A percentile compares a stretch with the other conserved stretches of the same genome.
These are phyloP conservation scores for Chaetomidium leptoderma DNA, from an alignment of 495 filamentous ascomycete genomes.

Conservation along the genomic window DNA sequence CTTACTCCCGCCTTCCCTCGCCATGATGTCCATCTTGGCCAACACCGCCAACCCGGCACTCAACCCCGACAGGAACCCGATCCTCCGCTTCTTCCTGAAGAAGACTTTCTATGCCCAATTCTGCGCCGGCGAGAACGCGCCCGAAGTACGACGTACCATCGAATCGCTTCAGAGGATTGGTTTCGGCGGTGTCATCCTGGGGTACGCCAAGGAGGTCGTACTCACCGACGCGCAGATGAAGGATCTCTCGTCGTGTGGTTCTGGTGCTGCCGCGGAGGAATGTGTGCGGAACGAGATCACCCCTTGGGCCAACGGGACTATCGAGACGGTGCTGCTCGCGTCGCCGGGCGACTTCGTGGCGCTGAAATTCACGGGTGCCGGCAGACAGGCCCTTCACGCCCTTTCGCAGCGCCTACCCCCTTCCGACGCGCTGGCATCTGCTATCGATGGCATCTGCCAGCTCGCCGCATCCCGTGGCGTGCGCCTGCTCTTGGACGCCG, in stretches of 20 bases:
- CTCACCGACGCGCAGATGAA: slow-evolving; percentile 49
- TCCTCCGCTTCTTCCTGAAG: slow-evolving; percentile 58
- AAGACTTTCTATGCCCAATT: slow-evolving; percentile 82
- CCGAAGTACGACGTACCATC: slow-evolving; percentile 58
- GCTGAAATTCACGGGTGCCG: slow-evolving; percentile 91
- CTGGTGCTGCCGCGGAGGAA: slow-evolving; percentile 36
- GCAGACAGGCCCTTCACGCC: slow-evolving; percentile 63
- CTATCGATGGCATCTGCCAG: slow-evolving; percentile 73
- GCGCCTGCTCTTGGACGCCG: slow-evolving; percentile 81
- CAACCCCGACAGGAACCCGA: slow-evolving; percentile 54
- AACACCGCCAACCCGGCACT: slow-evolving; percentile 58
- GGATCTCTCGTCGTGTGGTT: slow-evolving; percentile 32
- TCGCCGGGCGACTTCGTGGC: slow-evolving; percentile 78
- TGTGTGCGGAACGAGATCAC: slow-evolving; percentile 58
- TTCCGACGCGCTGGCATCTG: slow-evolving; percentile 56
- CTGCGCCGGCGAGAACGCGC: slow-evolving; percentile 66
- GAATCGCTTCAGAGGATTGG: slow-evolving; percentile 59
- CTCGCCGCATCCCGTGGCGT: slow-evolving; percentile 67
- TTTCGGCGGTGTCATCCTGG: slow-evolving; percentile 71
- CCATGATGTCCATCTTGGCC: slow-evolving; percentile 64
- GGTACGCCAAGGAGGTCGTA: slow-evolving; percentile 72
- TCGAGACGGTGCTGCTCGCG: slow-evolving; percentile 72
- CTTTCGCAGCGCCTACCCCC: slow-evolving; percentile 58
- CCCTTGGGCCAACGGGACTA: slow-evolving; percentile 68
- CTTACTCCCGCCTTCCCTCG: slow-evolving; percentile 66